Conservation (phyloP, 2,329 filamentous ascomycete genomes). For the Ophiostoma pallidulum region DNA sequence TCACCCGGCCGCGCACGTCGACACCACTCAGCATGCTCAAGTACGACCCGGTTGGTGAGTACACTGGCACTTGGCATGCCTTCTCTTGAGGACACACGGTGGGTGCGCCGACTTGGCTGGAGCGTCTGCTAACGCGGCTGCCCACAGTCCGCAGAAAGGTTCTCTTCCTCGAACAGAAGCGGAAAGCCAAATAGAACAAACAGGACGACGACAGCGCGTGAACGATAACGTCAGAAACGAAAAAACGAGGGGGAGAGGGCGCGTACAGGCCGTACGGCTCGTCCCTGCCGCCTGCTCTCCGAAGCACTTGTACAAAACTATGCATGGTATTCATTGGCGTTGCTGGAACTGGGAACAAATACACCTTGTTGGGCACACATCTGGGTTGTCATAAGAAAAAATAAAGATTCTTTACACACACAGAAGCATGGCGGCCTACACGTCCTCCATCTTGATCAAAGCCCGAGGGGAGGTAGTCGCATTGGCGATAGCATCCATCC, state of each 20-base stretch:
- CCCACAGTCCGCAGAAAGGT: slow-evolving; percentile 80
- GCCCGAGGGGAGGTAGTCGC: background rate
- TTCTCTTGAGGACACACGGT: background rate
- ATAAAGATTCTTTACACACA: background rate
- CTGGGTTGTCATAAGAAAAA: background rate
- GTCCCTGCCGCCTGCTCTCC: background rate
- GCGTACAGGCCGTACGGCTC: too few relatives aligned
- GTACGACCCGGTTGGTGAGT: slow-evolving; percentile 86
- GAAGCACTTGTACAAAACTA: slow-evolving; percentile 8
- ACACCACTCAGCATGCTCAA: slow-evolving; percentile 94
- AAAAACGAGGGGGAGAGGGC: too few relatives aligned
- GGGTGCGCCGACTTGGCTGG: too few relatives aligned
- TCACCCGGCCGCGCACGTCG: slow-evolving; percentile 70
- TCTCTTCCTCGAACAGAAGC: slow-evolving; percentile 88
- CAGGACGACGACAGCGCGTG: background rate
- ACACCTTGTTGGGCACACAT: slow-evolving; percentile 5
- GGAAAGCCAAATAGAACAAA: slow-evolving; percentile 33
- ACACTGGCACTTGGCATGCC: background rate
- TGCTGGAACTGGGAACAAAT: slow-evolving; percentile 9
- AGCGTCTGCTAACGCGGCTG: background rate
- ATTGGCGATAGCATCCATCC: background rate
- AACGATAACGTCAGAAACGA: background rate
- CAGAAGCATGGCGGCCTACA: background rate
- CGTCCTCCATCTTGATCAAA: slow-evolving; percentile 4
- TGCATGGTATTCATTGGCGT: slow-evolving; percentile 10